Base-by-base conservation (phyloP, 1,139 yeast genomes). In the Candida smagusa region DNA sequence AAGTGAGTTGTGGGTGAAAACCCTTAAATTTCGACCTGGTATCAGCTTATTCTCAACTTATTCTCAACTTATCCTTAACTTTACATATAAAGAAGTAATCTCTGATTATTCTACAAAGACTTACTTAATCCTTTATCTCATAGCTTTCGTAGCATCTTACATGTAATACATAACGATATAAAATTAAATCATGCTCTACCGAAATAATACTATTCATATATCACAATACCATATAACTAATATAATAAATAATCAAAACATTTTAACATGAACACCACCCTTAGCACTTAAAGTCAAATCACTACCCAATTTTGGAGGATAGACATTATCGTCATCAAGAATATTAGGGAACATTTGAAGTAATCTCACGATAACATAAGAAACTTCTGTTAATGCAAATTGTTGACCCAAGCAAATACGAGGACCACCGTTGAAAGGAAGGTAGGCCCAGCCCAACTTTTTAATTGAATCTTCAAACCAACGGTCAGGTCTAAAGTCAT, bases 311-410 rank as follows among this genome's bases (percentile, higher is more conserved):
- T 11, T 24, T 7, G 45, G 45, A 24, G 42, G 42, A 33, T 41
- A 39, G 30, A 11, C 35, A 31, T 28, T 9, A 25, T 46, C 48
- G 28, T 33, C 39, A 27, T 43, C 32, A 8, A 25, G 31, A 26
- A 55, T 38, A 35, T 41, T 40, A 8, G 48, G 45, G 43, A 56
- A 56, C 33, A 45, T 35, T 38, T 56, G 60, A 9, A 37, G 52
- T 36, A 77, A 50, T 39, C 81, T 58, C 11, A 62, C 64, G 29
- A 70, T 47, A 8, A 70, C 67, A 44, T 74, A 76, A 3, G 74
- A 61, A 4, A 78, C 76, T 54, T 77, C 83, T 12, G 80, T 74
- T 40, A 77, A 64, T 1, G 52, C 74, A 59, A 67, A 68, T 45
- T 68, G 74, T 46, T 68, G 74, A 19, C 73, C 74, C 46, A 68